A percentile compares a stretch with the other conserved stretches of the same genome.
These are phyloP conservation scores for Phycomyces nitens DNA, from an alignment of 192 early-diverging fungal genomes.

Conservation along the genomic window DNA sequence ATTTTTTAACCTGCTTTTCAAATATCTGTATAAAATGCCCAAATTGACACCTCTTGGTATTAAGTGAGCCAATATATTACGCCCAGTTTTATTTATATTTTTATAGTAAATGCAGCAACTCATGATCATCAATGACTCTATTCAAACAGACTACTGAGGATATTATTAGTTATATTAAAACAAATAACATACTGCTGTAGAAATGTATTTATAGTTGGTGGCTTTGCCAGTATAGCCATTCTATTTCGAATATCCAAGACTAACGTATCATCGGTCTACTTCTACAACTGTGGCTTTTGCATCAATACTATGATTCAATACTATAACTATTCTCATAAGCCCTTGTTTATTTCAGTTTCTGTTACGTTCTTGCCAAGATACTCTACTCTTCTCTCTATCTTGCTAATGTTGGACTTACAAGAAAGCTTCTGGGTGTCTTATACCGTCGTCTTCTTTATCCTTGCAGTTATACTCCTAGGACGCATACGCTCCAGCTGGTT, in stretches of 20 bases:
- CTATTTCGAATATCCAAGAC: not conserved
- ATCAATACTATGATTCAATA: not conserved
- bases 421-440: not conserved
- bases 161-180: too few relatives aligned
- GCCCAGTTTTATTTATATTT: too few relatives aligned
- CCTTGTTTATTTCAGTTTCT: not conserved
- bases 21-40: too few relatives aligned
- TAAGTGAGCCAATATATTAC: too few relatives aligned
- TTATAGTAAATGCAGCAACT: too few relatives aligned
- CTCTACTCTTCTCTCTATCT: not conserved
- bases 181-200: too few relatives aligned
- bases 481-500: not conserved
- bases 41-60: too few relatives aligned
- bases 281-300: not conserved
- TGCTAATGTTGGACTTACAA: not conserved
- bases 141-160: too few relatives aligned
- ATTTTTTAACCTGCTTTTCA: too few relatives aligned
- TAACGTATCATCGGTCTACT: not conserved
- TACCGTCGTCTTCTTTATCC: not conserved
- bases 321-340: not conserved
- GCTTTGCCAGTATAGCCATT: not conserved
- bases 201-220: constrained; percentile 1
- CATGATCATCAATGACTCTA: too few relatives aligned
- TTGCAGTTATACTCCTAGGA: not conserved
- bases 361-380: not conserved